A percentile compares a stretch with the other conserved stretches of the same genome.
Evolutionary conservation across 2,329 filamentous ascomycete species (phyloP).

Genomic region (Talaromyces sp.): DNA sequence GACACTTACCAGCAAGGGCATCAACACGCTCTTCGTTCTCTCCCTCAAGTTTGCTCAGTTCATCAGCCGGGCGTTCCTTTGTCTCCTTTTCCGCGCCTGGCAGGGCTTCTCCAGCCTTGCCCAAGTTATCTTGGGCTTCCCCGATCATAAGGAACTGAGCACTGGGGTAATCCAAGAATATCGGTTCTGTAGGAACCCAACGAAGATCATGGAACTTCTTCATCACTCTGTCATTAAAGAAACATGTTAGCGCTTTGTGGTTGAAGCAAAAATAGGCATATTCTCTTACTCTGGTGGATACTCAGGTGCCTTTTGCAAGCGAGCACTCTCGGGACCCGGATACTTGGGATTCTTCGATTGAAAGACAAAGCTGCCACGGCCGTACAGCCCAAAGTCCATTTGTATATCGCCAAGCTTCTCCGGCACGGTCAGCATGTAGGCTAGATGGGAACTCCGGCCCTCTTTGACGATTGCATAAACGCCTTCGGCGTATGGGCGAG

Average conservation of each 20-base stretch:
- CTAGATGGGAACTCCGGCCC: slow-evolving; percentile 66
- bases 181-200: slow-evolving; percentile 68
- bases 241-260: slow-evolving; percentile 6
- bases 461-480: slow-evolving; percentile 76
- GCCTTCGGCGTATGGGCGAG: slow-evolving; percentile 73
- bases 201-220: slow-evolving; percentile 66
- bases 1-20: slow-evolving; percentile 46
- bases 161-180: slow-evolving; percentile 68
- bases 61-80: slow-evolving; percentile 61
- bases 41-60: slow-evolving; percentile 67
- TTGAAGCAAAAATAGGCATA: slow-evolving; percentile 1
- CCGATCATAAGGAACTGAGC: slow-evolving; percentile 76
- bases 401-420: slow-evolving; percentile 65
- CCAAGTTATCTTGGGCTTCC: slow-evolving; percentile 33
- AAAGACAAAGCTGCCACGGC: slow-evolving; percentile 70
- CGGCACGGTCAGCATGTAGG: slow-evolving; percentile 73
- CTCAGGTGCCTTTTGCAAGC: slow-evolving; percentile 58
- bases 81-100: slow-evolving; percentile 42
- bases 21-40: slow-evolving; percentile 66
- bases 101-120: slow-evolving; percentile 30
- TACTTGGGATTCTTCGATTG: slow-evolving; percentile 74
- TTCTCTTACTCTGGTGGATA: slow-evolving; percentile 61
- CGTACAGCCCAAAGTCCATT: slow-evolving; percentile 63
- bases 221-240: slow-evolving; percentile 46
- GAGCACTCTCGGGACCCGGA: slow-evolving; percentile 57